Evolutionary conservation across 2,329 filamentous ascomycete genomes (phyloP), one percentile per base, ranked within the genome.

Genomic region (Aspergillus flavus): DNA sequence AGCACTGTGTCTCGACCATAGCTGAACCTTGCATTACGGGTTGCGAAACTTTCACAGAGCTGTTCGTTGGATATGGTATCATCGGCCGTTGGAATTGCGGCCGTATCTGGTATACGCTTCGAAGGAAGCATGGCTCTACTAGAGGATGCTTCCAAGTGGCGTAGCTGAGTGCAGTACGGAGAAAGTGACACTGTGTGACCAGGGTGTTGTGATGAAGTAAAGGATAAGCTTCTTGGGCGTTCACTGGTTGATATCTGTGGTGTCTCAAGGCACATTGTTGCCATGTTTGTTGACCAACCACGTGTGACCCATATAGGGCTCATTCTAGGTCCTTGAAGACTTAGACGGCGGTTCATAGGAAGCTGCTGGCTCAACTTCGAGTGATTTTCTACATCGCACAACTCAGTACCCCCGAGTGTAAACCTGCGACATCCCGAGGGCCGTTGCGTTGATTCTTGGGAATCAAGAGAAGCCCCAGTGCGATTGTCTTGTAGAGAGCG

Each of bases 401-500:
- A 63, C 61, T 6, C 64, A 12, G 59, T 43, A 39, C 68, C 67
- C 2, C 63, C 65, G 30, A 67, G 60, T 28, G 64, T 68, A n/a
- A 69, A 71, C 16, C 61, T 61, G 28, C 61, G 64, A 43, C 53
- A 57, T 11, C 52, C 57, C 6, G 50, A 26, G 16, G 63, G 61
- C 21, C 57, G 60, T 48, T 48, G 52, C 39, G 50, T 53, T 10
- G 71, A 74, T 9, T 62, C 36, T 28, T 74, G 72, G 16, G 73
- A 76, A 57, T 71, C 73, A 21, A 72, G 59, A 3, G 73, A 75
- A 1, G 56, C 65, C 34, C 69, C 65, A 45, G 71, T 68, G 21
- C 64, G 67, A 41, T 66, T 71, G 21, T 66, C 66, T 21, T 69
- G 72, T 45, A 71, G 56, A 12, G 74, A 78, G 50, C 69, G 69